phyloP scores from a whole-genome alignment of 768 basidiomycete species.

The Termitomyces sp. region DNA sequence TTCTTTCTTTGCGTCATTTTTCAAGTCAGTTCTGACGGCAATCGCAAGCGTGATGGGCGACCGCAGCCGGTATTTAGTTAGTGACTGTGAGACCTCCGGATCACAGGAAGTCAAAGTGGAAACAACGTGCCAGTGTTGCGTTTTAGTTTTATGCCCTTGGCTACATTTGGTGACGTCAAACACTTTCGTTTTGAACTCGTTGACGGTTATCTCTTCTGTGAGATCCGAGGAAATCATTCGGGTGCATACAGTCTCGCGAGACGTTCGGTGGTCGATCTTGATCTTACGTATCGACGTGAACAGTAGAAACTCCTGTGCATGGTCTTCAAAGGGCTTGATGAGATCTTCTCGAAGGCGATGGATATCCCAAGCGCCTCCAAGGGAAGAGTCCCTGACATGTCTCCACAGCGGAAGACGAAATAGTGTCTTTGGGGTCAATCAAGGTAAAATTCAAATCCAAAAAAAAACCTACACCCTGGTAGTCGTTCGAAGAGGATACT shows the following conservation, averaged over 20 bases:
- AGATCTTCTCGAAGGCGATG: conserved; percentile 20
- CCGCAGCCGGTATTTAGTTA: conserved; percentile 18
- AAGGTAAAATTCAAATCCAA: not conserved
- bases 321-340: conserved; percentile 22
- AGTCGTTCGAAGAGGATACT: conserved; percentile 16
- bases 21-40: conserved; percentile 25
- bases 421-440: conserved; percentile 27
- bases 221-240: not conserved
- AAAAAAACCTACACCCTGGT: conserved; percentile 31
- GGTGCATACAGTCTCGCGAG: not conserved
- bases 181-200: not conserved
- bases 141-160: not conserved
- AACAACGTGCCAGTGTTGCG: conserved; percentile 6
- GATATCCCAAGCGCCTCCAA: conserved; percentile 16
- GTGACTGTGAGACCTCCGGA: conserved; percentile 1
- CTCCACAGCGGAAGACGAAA: conserved; percentile 40
- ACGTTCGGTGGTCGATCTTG: conserved; percentile 17
- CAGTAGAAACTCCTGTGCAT: conserved; percentile 31
- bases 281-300: conserved; percentile 33
- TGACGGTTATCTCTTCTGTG: not conserved
- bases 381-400: conserved; percentile 10
- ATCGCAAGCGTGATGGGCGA: conserved; percentile 18
- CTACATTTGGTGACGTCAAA: not conserved
- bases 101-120: not conserved
- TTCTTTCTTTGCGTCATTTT: conserved; percentile 6